Conservation (phyloP, 345 rosid genomes). For the Clarkia xantiana region DNA sequence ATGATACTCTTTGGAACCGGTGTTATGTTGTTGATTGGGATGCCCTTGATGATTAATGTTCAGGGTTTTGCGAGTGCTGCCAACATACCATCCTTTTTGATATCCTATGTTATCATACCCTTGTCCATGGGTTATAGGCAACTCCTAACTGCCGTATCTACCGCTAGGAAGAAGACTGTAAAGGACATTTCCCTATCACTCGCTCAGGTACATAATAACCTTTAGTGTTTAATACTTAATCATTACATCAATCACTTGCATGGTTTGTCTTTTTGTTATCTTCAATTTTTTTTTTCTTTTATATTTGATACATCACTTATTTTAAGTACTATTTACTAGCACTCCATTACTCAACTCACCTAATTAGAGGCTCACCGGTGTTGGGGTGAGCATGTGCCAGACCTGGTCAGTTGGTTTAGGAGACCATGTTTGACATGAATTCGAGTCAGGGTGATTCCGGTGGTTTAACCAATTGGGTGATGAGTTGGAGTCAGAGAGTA, state of each 20-base stretch:
- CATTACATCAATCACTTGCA: no score
- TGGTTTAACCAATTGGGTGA: no score
- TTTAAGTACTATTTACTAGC: no score
- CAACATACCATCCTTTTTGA: constrained; percentile 22
- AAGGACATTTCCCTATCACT: constrained; percentile 25
- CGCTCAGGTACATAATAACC: constrained; percentile 18
- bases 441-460: no score
- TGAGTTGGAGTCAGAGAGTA: no score
- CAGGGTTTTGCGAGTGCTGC: constrained; percentile 15
- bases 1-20: constrained; percentile 23
- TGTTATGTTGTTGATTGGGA: constrained; percentile 13
- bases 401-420: no score
- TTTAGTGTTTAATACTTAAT: not conserved
- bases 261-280: not conserved
- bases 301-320: no score
- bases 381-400: no score
- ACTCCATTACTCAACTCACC: no score
- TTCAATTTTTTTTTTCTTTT: not conserved
- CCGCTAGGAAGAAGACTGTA: constrained; percentile 20
- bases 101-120: constrained; percentile 31
- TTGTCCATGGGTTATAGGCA: constrained; percentile 21
- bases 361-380: no score
- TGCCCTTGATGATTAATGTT: constrained; percentile 19
- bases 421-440: no score
- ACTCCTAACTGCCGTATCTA: constrained; percentile 6